Base-by-base conservation (phyloP, 2,329 filamentous ascomycete species). In the Cladosporium velox region DNA sequence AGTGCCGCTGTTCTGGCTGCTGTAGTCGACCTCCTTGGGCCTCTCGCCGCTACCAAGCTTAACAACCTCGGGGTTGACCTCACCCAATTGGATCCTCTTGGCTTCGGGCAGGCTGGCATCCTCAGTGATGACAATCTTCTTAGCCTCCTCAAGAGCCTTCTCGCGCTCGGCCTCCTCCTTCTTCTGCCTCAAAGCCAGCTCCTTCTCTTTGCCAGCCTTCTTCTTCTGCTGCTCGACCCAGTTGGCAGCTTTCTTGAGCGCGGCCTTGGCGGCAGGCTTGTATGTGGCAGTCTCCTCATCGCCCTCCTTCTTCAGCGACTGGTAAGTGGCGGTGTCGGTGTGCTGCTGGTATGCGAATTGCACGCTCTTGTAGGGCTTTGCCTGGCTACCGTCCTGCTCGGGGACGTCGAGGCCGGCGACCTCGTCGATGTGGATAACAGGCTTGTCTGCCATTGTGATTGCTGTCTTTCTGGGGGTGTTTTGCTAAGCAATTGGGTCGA, bases 201-300 rank as follows among this genome's bases (percentile, higher is more conserved):
- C 89, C 71, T 89, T 85, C 78, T 91, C 90, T 80, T 92, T 93
- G 72, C 87, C 87, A 54, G 90, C 85, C 85, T 96, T 96, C 85
- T 92, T 93, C 86, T 92, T 91, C 79, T 91, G 88, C 70, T 85
- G 84, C 71, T 92, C 91, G 70, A 88, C 88, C 70, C 88, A 88
- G 77, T 88, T 89, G 81, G 87, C 87, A 4, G 90, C 91, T 81
- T 96, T 96, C 84, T 96, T 97, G 76, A 92, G 79, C 26, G 91
- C 92, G 67, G 90, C 91, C 83, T 95, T 96, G 67, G 91, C 89
- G 24, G 88, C 90, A 65, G 90, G 88, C 81, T 93, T 94, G 90
- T 90, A 97, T 72, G 88, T 85, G 70, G 89, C 79, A 70, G 87
- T 85, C 64, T 84, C 83, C 73, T 92, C 91, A 68, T 88, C 88